Evolutionary conservation across 345 rosid species (phyloP), one percentile per base, ranked within the genome.

Genomic region (Arabidopsis suecica): DNA sequence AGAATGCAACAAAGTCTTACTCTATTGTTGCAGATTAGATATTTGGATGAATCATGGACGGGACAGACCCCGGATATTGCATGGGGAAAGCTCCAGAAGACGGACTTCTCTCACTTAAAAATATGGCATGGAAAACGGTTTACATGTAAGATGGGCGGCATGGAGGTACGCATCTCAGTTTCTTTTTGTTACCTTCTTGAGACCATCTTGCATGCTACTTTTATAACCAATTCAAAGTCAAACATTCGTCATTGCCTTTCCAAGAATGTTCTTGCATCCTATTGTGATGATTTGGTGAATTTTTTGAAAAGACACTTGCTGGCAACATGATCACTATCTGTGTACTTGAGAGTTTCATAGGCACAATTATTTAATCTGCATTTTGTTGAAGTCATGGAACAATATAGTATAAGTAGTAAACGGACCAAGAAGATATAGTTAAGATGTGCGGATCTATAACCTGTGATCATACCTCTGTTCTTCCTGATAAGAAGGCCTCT

Each of bases 51-150:
- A 69, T 83, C 86, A 22, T 87, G 87, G 77, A 84, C 86, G 54
- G 97, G 90, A 50, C 87, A 87, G 76, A 94, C 96, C 41, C 96
- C 96, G 4, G 88, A 87, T 54, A 87, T 93, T 57, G 87, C 88
- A 32, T 91, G 97, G 97, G 90, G 83, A 41, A 88, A 83, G 68
- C 88, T 91, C 72, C 98, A 91, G 84, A 94, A 85, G 86, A 84
- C 76, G 20, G 79, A 86, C 32, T 73, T 68, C 77, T 72, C 83
- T 6, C 86, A 77, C 70, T 79, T 76, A 72, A 88, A 86, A 78
- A 78, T 85, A 73, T 86, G 86, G 94, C 88, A 89, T 63, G 94
- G 89, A 30, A 94, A 91, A 86, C 85, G 95, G 76, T 86, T 83
- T 80, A 82, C 88, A 11, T 84, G 93, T 83, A 93, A 83, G 82